Evolutionary conservation across 768 basidiomycete genomes (phyloP).

Genomic region (Suillus fuscotomentosus): DNA sequence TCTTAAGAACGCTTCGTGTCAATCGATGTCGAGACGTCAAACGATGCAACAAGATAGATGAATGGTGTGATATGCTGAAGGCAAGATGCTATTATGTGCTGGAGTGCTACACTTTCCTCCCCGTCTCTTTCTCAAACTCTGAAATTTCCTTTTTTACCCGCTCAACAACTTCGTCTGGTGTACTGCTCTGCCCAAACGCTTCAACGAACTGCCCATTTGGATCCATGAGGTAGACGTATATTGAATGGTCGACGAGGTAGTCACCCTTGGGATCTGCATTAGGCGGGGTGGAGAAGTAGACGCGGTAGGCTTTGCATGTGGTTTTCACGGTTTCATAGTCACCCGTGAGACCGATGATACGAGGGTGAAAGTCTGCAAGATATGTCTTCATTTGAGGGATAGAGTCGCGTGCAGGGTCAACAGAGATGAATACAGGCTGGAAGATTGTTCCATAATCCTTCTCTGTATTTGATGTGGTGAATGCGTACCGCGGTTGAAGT

Average conservation of each 20-base stretch:
- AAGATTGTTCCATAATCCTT: constrained; percentile 68
- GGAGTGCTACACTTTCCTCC: constrained; percentile 26
- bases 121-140: constrained; percentile 38
- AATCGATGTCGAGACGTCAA: neutral
- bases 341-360: constrained; percentile 86
- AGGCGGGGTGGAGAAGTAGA: constrained; percentile 97
- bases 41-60: constrained; percentile 12
- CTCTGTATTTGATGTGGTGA: constrained; percentile 43
- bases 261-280: constrained; percentile 85
- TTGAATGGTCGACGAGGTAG: constrained; percentile 96
- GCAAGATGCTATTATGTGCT: constrained; percentile 1
- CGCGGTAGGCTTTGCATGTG: constrained; percentile 92
- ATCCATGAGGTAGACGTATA: constrained; percentile 98
- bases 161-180: constrained; percentile 63
- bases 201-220: constrained; percentile 93
- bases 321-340: constrained; percentile 82
- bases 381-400: constrained; percentile 60
- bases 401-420: constrained; percentile 92
- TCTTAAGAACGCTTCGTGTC: neutral
- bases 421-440: constrained; percentile 91
- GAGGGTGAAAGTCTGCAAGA: constrained; percentile 86
- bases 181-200: constrained; percentile 87
- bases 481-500: neutral
- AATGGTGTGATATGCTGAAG: constrained; percentile 7
- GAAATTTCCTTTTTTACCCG: constrained; percentile 55